These are phyloP conservation scores for Platismatia glauca DNA, from an alignment of 495 filamentous ascomycete genomes.

Conservation along the genomic window DNA sequence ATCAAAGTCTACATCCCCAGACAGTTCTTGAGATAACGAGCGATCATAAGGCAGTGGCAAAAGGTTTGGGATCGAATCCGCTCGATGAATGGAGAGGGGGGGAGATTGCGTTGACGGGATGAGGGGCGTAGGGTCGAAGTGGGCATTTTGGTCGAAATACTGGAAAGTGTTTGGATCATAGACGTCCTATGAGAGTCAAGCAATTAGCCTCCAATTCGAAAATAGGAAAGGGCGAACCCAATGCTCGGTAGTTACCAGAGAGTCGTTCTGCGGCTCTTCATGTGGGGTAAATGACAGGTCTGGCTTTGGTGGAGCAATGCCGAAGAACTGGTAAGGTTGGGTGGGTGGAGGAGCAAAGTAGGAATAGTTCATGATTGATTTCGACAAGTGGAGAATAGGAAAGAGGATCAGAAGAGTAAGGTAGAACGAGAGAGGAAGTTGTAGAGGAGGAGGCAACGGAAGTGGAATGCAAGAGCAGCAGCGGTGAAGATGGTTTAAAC, in stretches of 20 bases:
- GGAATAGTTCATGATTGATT: slow-evolving; percentile 23
- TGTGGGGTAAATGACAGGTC: slow-evolving; percentile 22
- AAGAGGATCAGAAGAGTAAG: no score
- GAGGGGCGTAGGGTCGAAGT: slow-evolving; percentile 29
- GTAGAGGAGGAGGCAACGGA: neutral
- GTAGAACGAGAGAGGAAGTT: neutral
- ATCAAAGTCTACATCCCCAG: slow-evolving; percentile 31
- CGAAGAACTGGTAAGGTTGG: slow-evolving; percentile 22
- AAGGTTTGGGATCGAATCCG: slow-evolving; percentile 26
- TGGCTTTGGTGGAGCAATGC: slow-evolving; percentile 17
- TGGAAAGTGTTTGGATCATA: slow-evolving; percentile 28
- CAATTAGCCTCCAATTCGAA: neutral
- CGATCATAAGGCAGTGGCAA: slow-evolving; percentile 26
- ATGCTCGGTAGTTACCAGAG: slow-evolving; percentile 19
- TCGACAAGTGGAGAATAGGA: neutral
- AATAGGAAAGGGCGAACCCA: neutral
- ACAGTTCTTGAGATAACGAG: slow-evolving; percentile 14
- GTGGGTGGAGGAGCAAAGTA: slow-evolving; percentile 21
- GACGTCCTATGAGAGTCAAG: slow-evolving; percentile 16
- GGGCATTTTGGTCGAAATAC: slow-evolving; percentile 33
- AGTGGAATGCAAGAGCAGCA: neutral
- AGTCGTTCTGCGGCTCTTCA: slow-evolving; percentile 18
- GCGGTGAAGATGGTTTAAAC: neutral
- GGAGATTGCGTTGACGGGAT: slow-evolving; percentile 38
- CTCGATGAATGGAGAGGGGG: slow-evolving; percentile 35